These are phyloP conservation scores for Penicillium sclerotiorum DNA, from an alignment of 2,329 filamentous ascomycete genomes.

Conservation along the genomic window DNA sequence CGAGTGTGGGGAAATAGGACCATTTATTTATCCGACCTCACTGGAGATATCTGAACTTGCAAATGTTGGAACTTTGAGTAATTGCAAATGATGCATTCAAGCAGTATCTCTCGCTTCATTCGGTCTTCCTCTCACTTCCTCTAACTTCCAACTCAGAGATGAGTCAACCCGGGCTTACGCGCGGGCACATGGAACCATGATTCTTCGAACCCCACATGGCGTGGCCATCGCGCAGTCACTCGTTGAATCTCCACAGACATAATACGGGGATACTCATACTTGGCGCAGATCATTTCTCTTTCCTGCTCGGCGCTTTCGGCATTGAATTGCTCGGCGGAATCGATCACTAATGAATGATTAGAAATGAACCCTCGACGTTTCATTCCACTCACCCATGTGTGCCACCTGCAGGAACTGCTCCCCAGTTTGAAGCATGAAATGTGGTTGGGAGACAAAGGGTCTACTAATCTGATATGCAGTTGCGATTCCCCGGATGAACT, in stretches of 20 bases:
- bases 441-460: background rate
- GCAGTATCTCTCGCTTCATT: too few species aligned
- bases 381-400: slow-evolving; percentile 17
- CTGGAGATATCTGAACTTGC: too few species aligned
- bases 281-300: slow-evolving; percentile 14
- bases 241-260: slow-evolving; percentile 17
- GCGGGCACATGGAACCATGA: slow-evolving; percentile 21
- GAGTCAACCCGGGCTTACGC: slow-evolving; percentile 4
- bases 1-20: too few species aligned
- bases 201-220: slow-evolving; percentile 19
- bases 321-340: slow-evolving; percentile 19
- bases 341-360: slow-evolving; percentile 8
- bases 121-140: background rate
- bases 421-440: slow-evolving; percentile 7
- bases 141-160: background rate
- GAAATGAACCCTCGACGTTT: background rate
- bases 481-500: slow-evolving; percentile 17
- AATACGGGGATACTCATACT: slow-evolving; percentile 11
- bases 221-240: slow-evolving; percentile 19
- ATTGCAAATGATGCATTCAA: too few species aligned
- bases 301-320: slow-evolving; percentile 9
- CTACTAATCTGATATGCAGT: slow-evolving; percentile 9
- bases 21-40: too few species aligned
- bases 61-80: too few species aligned
- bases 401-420: slow-evolving; percentile 15